Conservation (phyloP, 306 rosid genomes). For the Pterocarpus macrocarpus region DNA sequence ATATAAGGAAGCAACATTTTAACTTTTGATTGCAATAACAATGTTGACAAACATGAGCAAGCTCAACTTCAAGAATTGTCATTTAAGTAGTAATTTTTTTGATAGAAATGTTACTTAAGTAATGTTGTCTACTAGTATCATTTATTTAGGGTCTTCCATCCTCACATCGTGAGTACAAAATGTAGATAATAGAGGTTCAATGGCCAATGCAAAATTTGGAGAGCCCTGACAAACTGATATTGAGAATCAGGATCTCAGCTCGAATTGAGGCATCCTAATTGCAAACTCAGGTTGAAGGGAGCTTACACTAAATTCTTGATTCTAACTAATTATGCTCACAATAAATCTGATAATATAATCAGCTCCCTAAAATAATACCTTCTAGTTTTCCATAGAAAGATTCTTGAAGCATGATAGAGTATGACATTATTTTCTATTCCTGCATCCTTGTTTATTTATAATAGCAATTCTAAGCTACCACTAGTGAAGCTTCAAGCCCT, state of each 20-base stretch:
- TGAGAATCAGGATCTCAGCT: too few species aligned
- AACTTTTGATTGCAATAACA: neutral
- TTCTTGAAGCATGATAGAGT: neutral
- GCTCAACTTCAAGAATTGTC: conserved; percentile 8
- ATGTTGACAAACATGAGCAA: conserved; percentile 7
- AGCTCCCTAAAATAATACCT: neutral
- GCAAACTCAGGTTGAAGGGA: neutral
- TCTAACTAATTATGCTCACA: conserved; percentile 4
- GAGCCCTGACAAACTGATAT: too few species aligned
- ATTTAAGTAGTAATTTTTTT: neutral
- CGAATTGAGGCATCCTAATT: too few species aligned
- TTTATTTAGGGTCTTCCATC: neutral
- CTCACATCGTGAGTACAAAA: neutral
- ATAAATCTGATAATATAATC: conserved; percentile 7
- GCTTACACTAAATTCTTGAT: neutral
- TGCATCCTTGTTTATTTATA: neutral
- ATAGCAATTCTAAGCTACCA: too few species aligned
- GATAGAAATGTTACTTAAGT: neutral
- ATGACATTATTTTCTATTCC: neutral
- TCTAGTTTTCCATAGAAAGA: neutral
- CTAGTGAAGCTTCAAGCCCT: too few species aligned
- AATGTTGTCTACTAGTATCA: neutral
- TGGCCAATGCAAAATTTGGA: neutral
- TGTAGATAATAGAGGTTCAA: neutral
- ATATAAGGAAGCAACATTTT: neutral